Percentiles rank a stretch among this genome's conserved stretches.
Conservation (phyloP, 2,329 filamentous ascomycete genomes). For the Trichoderma sp. region DNA sequence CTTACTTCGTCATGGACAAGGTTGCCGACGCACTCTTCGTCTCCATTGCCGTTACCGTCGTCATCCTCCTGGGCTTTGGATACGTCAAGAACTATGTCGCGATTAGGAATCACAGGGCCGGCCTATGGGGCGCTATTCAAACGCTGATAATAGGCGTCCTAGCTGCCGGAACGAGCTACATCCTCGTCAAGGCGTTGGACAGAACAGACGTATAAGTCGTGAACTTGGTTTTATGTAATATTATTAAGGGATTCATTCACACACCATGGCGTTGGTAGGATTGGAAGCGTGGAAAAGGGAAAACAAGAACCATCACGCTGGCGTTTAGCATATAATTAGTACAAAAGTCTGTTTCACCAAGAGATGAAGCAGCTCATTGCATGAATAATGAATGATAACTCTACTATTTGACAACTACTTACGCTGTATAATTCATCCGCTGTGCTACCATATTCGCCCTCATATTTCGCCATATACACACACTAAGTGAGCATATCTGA, state of each 20-base stretch:
- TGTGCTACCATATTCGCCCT: background rate
- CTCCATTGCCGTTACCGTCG: conserved; percentile 60
- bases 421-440: background rate
- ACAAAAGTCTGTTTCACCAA: background rate
- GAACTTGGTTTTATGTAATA: background rate
- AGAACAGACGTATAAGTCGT: background rate
- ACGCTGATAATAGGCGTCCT: conserved; percentile 65
- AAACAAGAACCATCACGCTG: background rate
- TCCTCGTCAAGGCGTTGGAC: conserved; percentile 60
- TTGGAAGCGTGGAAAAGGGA: background rate
- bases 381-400: conserved; percentile 2
- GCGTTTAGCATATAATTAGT: background rate
- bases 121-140: conserved; percentile 61
- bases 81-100: conserved; percentile 63
- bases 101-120: conserved; percentile 52
- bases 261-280: conserved; percentile 14
- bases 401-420: background rate
- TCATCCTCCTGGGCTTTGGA: conserved; percentile 65
- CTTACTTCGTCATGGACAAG: conserved; percentile 62
- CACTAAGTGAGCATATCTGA: background rate
- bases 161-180: conserved; percentile 67
- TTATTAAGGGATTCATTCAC: background rate
- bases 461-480: background rate
- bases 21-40: conserved; percentile 56
- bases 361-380: background rate